Evolutionary conservation across 345 rosid genomes (phyloP), one percentile per base, ranked within the genome.

Genomic region (Orychophragmus violaceus): DNA sequence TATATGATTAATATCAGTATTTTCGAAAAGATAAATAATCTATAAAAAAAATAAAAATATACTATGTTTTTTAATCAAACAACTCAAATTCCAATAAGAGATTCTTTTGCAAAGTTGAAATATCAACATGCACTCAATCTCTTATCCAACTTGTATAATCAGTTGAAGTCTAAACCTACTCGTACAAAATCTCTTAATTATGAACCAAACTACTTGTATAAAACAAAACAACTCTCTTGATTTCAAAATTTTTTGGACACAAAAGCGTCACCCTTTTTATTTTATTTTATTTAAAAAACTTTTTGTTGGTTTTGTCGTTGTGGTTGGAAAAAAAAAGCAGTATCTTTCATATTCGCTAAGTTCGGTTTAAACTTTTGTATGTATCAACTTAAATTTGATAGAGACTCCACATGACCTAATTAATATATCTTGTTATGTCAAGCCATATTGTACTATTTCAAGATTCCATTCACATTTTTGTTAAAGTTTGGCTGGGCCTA

Each of bases 321-420:
- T 66, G 62, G 53, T 29, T 30, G 63, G 18, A 27, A 18, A 37
- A 18, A 37, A 18, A 41, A 39, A 23, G 1, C 4, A 10, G 13
- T 16, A 46, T 7, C 33, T 56, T 14, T 67, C 63, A 14, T 22
- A 32, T 23, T 57, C 35, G 25, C 3, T 45, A 56, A 30, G 46
- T 30, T 32, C 32, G 62, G 54, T 45, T 67, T 56, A 14, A 54
- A 5, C 6, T 42, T 54, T 55, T n/a, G 33, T 24, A 12, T 24
- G 57, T 53, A 12, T 17, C 14, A 35, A 68, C n/a, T n/a, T 55
- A 54, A n/a, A 35, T 35, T 24, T 36, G 72, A 68, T 25, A 17
- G 65, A 58, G 72, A 68, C 72, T 32, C 9, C 13, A 17, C 12
- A 69, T 18, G 32, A 28, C 29, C 59, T 69, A 36, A 35, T 25